These are phyloP conservation scores for Exophiala aquamarina DNA, from an alignment of 2,329 filamentous ascomycete genomes.

Conservation along the genomic window DNA sequence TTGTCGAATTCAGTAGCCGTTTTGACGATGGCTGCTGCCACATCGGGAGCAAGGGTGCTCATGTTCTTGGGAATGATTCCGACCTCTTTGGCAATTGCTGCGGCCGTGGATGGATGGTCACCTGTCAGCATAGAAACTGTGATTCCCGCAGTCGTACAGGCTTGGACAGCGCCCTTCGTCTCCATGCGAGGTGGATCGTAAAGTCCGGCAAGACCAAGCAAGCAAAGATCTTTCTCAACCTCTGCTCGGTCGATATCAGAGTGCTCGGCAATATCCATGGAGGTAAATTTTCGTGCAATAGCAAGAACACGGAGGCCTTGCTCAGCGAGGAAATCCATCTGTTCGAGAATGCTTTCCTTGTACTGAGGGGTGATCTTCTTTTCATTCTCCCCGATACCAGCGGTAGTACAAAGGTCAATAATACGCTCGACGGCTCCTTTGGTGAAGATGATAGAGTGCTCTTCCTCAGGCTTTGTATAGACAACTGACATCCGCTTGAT, in stretches of 20 bases:
- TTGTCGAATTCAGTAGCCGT: constrained; percentile 57
- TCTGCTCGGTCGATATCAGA: constrained; percentile 44
- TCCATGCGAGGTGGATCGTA: constrained; percentile 63
- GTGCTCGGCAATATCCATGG: constrained; percentile 28
- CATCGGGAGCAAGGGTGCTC: constrained; percentile 44
- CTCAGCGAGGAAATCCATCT: constrained; percentile 57
- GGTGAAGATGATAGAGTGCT: constrained; percentile 50
- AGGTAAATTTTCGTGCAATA: constrained; percentile 46
- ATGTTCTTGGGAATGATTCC: constrained; percentile 54
- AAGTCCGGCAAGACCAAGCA: constrained; percentile 60
- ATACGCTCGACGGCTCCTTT: constrained; percentile 65
- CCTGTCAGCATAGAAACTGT: constrained; percentile 60
- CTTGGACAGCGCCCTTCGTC: constrained; percentile 55
- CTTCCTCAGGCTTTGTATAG: constrained; percentile 40
- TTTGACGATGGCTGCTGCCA: constrained; percentile 52
- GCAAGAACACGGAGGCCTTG: constrained; percentile 63
- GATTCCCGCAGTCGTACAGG: constrained; percentile 56
- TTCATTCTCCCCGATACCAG: constrained; percentile 43
- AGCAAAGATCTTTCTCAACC: constrained; percentile 56
- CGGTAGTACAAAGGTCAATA: constrained; percentile 54
- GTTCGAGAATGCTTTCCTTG: constrained; percentile 50
- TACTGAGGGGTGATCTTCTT: constrained; percentile 40
- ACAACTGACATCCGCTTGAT: constrained; percentile 69
- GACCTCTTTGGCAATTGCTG: constrained; percentile 58
- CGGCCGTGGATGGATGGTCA: constrained; percentile 58